Evolutionary conservation across 2,329 filamentous ascomycete genomes (phyloP).

Genomic region (Periconia macrospinosa): DNA sequence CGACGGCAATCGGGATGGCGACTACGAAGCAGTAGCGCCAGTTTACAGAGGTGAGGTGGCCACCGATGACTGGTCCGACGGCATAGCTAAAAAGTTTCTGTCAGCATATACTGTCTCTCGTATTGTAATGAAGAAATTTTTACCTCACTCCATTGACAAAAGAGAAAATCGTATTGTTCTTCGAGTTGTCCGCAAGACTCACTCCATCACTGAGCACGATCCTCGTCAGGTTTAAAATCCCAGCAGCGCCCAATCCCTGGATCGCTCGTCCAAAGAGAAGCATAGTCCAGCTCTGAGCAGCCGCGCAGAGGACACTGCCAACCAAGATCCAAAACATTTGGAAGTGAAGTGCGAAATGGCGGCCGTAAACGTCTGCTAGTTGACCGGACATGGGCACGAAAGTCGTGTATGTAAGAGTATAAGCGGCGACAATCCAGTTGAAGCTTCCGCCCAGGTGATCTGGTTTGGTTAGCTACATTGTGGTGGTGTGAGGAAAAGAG

Average conservation of each 20-base stretch:
- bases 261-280: slow-evolving; percentile 65
- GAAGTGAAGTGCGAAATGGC: slow-evolving; percentile 61
- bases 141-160: slow-evolving; percentile 58
- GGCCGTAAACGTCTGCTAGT: slow-evolving; percentile 66
- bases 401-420: slow-evolving; percentile 67
- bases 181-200: slow-evolving; percentile 71
- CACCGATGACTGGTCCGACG: slow-evolving; percentile 65
- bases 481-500: not conserved
- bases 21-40: slow-evolving; percentile 72
- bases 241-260: slow-evolving; percentile 64
- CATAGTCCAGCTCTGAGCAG: slow-evolving; percentile 60
- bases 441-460: slow-evolving; percentile 58
- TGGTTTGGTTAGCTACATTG: slow-evolving; percentile 8
- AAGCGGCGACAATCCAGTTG: slow-evolving; percentile 68
- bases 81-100: slow-evolving; percentile 49
- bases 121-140: not conserved
- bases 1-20: slow-evolving; percentile 35
- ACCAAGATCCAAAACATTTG: slow-evolving; percentile 56
- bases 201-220: slow-evolving; percentile 69
- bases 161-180: slow-evolving; percentile 67
- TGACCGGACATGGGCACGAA: slow-evolving; percentile 70
- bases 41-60: slow-evolving; percentile 55
- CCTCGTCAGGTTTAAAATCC: slow-evolving; percentile 62
- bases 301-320: slow-evolving; percentile 65
- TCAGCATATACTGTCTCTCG: not conserved